Conservation (phyloP, 208 protist genomes). For the Phytomonas sp. region DNA sequence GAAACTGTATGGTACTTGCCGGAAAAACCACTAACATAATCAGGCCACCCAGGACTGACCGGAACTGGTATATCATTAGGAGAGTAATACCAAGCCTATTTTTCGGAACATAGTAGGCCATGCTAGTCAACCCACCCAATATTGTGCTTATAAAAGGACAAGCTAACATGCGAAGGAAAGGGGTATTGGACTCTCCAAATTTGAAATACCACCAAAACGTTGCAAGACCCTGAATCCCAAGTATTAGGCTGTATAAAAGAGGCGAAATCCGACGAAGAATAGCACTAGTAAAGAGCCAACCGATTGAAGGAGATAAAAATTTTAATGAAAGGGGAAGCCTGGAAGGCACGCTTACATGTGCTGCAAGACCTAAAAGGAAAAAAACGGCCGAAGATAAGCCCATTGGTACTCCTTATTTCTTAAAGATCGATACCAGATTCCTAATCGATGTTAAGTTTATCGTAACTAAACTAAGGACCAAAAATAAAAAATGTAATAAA, state of each 20-base stretch:
- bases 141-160: background rate
- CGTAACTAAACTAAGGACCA: background rate
- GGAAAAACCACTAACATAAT: conserved; percentile 56
- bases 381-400: background rate
- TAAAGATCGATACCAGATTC: background rate
- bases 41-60: conserved; percentile 19
- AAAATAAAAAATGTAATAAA: background rate
- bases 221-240: background rate
- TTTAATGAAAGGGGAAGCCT: background rate
- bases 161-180: background rate
- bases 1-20: conserved; percentile 30
- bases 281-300: background rate
- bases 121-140: background rate
- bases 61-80: background rate
- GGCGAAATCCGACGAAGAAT: background rate
- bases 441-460: conserved; percentile 2
- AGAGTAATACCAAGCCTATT: background rate
- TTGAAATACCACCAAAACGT: background rate
- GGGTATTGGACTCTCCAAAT: background rate
- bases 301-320: background rate
- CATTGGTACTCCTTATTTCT: background rate
- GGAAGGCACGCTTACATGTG: background rate
- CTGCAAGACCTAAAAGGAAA: background rate
- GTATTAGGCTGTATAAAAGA: background rate
- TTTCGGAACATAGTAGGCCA: background rate